Percentiles rank a stretch among this genome's conserved stretches.
Evolutionary conservation across 495 filamentous ascomycete species (phyloP).

Genomic region (Aspergillus homomorphus): DNA sequence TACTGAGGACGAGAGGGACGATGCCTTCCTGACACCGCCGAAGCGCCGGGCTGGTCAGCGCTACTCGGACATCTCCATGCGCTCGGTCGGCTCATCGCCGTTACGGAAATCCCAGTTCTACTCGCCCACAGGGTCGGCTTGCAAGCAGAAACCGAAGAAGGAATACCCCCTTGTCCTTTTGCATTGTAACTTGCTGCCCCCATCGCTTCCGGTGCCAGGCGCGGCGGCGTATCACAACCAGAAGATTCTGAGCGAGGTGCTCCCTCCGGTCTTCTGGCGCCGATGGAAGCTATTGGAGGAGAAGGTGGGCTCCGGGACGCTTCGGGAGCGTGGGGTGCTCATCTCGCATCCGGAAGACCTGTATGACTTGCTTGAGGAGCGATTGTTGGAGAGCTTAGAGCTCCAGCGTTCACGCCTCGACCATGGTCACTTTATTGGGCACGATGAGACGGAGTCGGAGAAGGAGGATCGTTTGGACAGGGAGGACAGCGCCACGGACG

Average conservation of each 20-base stretch:
- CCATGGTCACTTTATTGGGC: slow-evolving; percentile 67
- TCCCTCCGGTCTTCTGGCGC: slow-evolving; percentile 58
- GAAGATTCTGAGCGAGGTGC: slow-evolving; percentile 52
- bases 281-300: slow-evolving; percentile 75
- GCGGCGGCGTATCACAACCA: slow-evolving; percentile 40
- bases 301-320: slow-evolving; percentile 67
- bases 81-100: slow-evolving; percentile 35
- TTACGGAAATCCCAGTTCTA: slow-evolving; percentile 41
- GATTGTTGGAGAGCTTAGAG: slow-evolving; percentile 84
- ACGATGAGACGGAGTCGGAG: slow-evolving; percentile 42
- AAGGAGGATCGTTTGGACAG: slow-evolving; percentile 27
- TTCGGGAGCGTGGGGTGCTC: slow-evolving; percentile 75
- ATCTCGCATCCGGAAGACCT: slow-evolving; percentile 86
- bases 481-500: slow-evolving; percentile 34
- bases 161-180: slow-evolving; percentile 79
- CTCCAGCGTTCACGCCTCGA: slow-evolving; percentile 68
- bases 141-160: slow-evolving; percentile 56
- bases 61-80: slow-evolving; percentile 29
- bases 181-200: slow-evolving; percentile 79
- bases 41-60: slow-evolving; percentile 30
- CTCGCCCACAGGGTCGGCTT: slow-evolving; percentile 43
- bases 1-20: slow-evolving; percentile 46
- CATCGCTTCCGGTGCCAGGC: slow-evolving; percentile 64
- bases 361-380: slow-evolving; percentile 88
- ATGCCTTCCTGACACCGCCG: slow-evolving; percentile 37